phyloP scores from a whole-genome alignment of 2,329 filamentous ascomycete species.

The Aspergillus sergii region DNA sequence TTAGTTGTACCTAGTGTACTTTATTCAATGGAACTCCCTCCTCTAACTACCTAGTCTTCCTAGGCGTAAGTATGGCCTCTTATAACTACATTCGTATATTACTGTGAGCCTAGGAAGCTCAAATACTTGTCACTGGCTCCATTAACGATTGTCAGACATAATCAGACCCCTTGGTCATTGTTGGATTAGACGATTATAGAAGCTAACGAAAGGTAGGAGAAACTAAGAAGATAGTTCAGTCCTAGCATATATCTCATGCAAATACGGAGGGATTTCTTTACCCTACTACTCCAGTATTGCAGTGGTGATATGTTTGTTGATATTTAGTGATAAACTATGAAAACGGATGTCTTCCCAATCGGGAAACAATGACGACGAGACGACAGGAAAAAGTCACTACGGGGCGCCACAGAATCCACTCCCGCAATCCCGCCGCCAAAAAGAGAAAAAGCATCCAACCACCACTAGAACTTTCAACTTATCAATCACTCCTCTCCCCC shows the following conservation, averaged over 20 bases:
- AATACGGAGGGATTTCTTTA: not conserved
- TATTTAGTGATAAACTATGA: not conserved
- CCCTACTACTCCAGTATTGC: not conserved
- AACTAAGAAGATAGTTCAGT: no score
- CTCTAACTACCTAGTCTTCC: not conserved
- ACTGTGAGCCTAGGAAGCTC: not conserved
- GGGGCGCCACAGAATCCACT: slow-evolving; percentile 6
- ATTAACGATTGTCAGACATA: not conserved
- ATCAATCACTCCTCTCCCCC: slow-evolving; percentile 21
- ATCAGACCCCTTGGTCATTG: not conserved
- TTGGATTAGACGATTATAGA: not conserved
- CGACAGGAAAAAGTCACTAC: not conserved
- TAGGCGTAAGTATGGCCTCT: not conserved
- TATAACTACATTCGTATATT: not conserved
- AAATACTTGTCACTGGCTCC: not conserved
- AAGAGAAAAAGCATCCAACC: slow-evolving; percentile 21
- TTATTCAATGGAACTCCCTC: not conserved
- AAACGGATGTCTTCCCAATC: not conserved
- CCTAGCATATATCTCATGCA: not conserved
- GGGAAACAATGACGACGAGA: not conserved
- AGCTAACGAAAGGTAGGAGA: no score
- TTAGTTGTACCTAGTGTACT: not conserved
- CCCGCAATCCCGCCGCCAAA: slow-evolving; percentile 18
- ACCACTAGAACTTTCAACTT: slow-evolving; percentile 11
- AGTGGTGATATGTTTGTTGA: not conserved